Conservation (phyloP, 352 stramenopile genomes). For the Thalassiosira hispida region DNA sequence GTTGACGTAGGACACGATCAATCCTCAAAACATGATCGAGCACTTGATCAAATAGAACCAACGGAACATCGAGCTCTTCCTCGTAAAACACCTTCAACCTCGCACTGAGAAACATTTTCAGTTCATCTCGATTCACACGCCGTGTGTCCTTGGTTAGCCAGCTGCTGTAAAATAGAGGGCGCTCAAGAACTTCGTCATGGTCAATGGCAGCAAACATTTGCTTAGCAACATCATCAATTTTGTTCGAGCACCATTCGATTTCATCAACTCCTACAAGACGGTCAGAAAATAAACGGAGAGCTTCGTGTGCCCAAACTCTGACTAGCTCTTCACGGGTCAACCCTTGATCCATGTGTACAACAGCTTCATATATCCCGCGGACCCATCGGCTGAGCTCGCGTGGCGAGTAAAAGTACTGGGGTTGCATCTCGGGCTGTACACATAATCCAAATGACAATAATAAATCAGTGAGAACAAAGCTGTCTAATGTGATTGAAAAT, state of each 20-base stretch:
- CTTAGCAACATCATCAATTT: constrained; percentile 87
- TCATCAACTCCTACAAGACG: constrained; percentile 96
- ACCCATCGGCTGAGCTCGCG: constrained; percentile 99
- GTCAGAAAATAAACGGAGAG: constrained; percentile 98
- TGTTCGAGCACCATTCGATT: constrained; percentile 94
- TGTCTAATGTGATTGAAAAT: no score
- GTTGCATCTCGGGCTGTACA: constrained; percentile 81
- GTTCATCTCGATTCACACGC: constrained; percentile 90
- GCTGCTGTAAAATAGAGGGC: constrained; percentile 96
- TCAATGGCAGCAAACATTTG: constrained; percentile 84
- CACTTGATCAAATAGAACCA: constrained; percentile 99
- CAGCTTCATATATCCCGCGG: constrained; percentile 97
- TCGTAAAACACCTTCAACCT: constrained; percentile 99
- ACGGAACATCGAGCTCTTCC: constrained; percentile 98
- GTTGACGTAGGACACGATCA: constrained; percentile 95
- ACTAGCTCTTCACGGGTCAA: constrained; percentile 95
- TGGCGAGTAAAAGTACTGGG: constrained; percentile 99
- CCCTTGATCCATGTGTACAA: constrained; percentile 94
- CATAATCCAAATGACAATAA: no score
- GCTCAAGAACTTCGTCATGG: constrained; percentile 86
- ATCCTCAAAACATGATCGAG: constrained; percentile 96
- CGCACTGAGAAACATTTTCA: constrained; percentile 96
- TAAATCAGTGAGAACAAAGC: no score
- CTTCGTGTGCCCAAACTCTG: constrained; percentile 98
- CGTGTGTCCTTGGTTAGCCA: constrained; percentile 98